Conservation (phyloP, 768 basidiomycete species). For the Termitomyces titanicus region DNA sequence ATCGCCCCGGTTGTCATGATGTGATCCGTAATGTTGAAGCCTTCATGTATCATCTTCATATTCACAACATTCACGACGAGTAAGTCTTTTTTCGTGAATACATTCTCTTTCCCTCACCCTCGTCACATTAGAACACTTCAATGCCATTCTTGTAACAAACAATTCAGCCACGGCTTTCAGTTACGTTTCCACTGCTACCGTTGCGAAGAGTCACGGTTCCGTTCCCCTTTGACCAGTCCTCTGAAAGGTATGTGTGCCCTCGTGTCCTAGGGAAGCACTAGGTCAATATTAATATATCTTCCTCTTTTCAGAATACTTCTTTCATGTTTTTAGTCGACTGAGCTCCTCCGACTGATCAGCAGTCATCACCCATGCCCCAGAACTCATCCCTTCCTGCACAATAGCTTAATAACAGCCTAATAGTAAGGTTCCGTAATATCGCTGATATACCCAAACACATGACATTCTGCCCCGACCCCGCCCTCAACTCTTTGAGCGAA, state of each 20-base stretch:
- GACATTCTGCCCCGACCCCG: background rate
- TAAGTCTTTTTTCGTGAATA: slow-evolving; percentile 16
- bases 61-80: slow-evolving; percentile 50
- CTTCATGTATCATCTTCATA: slow-evolving; percentile 51
- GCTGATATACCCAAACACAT: background rate
- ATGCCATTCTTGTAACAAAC: background rate
- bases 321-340: background rate
- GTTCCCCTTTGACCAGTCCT: background rate
- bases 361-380: background rate
- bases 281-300: background rate
- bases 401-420: background rate
- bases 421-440: background rate
- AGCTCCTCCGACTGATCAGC: background rate
- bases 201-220: background rate
- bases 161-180: background rate
- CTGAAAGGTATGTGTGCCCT: background rate
- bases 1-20: slow-evolving; percentile 42
- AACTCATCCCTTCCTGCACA: no score
- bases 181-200: background rate
- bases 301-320: slow-evolving; percentile 6
- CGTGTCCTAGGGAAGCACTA: background rate
- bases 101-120: background rate
- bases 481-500: background rate
- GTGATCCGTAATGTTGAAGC: slow-evolving; percentile 37
- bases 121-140: background rate